Evolutionary conservation across 2,329 filamentous ascomycete species (phyloP), one percentile per base, ranked within the genome.

Genomic region (Hortaea sp.): DNA sequence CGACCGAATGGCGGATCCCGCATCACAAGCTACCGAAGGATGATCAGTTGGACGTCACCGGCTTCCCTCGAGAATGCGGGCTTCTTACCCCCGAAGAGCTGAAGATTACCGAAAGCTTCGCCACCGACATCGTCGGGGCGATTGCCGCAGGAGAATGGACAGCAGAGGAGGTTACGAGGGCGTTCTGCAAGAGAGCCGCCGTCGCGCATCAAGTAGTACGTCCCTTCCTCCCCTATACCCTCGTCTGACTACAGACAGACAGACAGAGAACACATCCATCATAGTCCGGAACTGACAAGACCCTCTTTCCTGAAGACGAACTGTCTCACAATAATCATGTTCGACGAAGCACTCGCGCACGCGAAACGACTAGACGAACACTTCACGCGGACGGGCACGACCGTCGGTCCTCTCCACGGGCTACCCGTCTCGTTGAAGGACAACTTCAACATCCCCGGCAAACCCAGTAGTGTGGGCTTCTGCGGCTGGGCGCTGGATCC

Each of bases 381-480:
- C 47, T 66, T 76, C 4, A 53, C 63, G 13, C 63, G 62, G 42
- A 72, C 65, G 9, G 70, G 69, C 28, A 63, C 67, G 50, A 61
- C 71, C 0, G 64, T 74, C 34, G 84, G 84, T 0, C 81, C 82
- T 1, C 70, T 88, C 1, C 83, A 87, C 61, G 84, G 81, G 60
- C 48, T 84, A 0, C 79, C 79, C 0, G 67, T 84, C 41, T 78
- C 80, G 0, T 71, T 88, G 41, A 88, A 88, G 57, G 83, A 87
- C 64, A 80, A 82, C 57, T 82, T 85, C 68, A 75, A 84, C 48
- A 66, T 84, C 10, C 60, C 63, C 2, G 79, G 78, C 5, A 69
- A 78, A 9, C 78, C 82, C 51, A 69, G 77, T 20, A 81, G 78
- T 0, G 71, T 82, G 1, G 82, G 83, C 5, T 82, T 88, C 50